A percentile compares a stretch with the other conserved stretches of the same genome.
Conservation (phyloP, 805 yeast genomes). For the Candida qinlingensis region DNA sequence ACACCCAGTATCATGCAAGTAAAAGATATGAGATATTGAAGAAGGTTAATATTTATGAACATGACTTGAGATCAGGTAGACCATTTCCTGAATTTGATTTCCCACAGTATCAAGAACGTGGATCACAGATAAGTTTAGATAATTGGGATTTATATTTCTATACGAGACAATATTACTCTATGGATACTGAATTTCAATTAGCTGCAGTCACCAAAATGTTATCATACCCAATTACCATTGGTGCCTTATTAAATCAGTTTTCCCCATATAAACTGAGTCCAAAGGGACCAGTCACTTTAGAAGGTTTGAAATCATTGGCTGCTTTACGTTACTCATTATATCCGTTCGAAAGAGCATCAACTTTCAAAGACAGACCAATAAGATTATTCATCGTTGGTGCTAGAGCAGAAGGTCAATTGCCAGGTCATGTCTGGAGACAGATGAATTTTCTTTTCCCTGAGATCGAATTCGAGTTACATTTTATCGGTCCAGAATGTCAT, state of each 20-base stretch:
- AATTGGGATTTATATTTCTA: conserved; percentile 93
- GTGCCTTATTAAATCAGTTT: conserved; percentile 72
- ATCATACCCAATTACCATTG: conserved; percentile 89
- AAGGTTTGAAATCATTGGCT: conserved; percentile 89
- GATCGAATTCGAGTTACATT: conserved; percentile 77
- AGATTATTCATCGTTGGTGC: conserved; percentile 89
- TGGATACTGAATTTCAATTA: conserved; percentile 94
- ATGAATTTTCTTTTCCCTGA: conserved; percentile 80
- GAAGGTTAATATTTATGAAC: conserved; percentile 89
- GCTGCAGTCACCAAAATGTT: conserved; percentile 94
- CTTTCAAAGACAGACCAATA: conserved; percentile 79
- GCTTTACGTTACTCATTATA: conserved; percentile 88
- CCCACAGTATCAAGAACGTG: conserved; percentile 74
- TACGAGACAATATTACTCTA: conserved; percentile 87
- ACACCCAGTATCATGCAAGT: conserved; percentile 61
- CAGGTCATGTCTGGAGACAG: conserved; percentile 95
- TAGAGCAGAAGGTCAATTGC: conserved; percentile 87
- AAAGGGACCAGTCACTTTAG: conserved; percentile 82
- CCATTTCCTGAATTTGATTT: conserved; percentile 94
- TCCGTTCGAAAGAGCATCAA: conserved; percentile 52
- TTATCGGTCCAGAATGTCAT: conserved; percentile 89
- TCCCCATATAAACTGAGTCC: conserved; percentile 82
- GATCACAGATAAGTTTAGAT: conserved; percentile 67
- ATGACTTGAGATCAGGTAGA: conserved; percentile 90
- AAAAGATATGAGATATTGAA: conserved; percentile 69